Evolutionary conservation across 345 rosid genomes (phyloP).

Genomic region (Rhodomyrtus tomentosa): DNA sequence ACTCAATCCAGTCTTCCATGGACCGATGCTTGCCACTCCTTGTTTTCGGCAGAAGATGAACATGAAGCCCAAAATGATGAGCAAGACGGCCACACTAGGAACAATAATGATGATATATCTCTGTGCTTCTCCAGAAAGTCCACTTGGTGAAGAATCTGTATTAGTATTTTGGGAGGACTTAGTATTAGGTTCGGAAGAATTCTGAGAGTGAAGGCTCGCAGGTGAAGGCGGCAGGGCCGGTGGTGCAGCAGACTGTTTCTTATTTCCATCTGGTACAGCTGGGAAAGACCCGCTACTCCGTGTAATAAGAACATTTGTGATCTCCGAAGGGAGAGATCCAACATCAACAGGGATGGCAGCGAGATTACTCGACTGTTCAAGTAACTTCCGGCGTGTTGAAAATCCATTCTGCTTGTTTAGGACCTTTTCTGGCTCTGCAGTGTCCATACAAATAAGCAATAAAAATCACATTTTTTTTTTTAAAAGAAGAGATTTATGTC

Average conservation of each 20-base stretch:
- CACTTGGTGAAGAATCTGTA: neutral
- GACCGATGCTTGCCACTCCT: conserved; percentile 52
- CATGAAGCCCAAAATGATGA: conserved; percentile 17
- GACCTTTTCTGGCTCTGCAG: conserved; percentile 7
- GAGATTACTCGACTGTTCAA: conserved; percentile 56
- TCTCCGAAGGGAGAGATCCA: conserved; percentile 16
- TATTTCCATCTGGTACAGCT: conserved; percentile 46
- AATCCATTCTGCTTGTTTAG: conserved; percentile 20
- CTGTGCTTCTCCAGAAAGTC: neutral
- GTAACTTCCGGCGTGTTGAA: conserved; percentile 49
- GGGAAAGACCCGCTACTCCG: conserved; percentile 84
- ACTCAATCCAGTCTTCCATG: conserved; percentile 94
- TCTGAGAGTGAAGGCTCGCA: neutral
- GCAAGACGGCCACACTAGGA: conserved; percentile 8
- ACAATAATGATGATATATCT: conserved; percentile 16
- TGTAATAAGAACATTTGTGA: conserved; percentile 33
- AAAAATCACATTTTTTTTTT: neutral
- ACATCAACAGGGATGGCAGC: conserved; percentile 32
- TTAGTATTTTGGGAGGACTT: neutral
- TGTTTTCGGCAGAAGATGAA: conserved; percentile 29
- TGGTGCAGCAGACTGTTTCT: conserved; percentile 12
- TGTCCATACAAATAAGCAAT: conserved; percentile 9
- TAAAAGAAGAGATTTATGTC: neutral
- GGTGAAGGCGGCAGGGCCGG: conserved; percentile 7
- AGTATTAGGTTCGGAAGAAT: neutral